Conservation (phyloP, 306 rosid genomes). For the Arachis stenosperma region DNA sequence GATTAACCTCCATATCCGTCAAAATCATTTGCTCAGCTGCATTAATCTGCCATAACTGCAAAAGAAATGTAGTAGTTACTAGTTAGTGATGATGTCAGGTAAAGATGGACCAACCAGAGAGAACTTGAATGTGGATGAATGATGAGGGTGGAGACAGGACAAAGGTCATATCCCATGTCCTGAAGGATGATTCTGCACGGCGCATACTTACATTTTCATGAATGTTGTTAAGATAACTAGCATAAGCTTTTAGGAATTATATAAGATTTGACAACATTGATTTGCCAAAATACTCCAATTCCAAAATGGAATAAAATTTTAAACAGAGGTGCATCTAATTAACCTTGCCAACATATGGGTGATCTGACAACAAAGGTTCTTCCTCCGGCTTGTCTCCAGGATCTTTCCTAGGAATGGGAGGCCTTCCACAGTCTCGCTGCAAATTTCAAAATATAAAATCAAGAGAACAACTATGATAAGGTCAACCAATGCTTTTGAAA, state of each 20-base stretch:
- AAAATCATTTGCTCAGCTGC: slow-evolving; percentile 88
- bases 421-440: slow-evolving; percentile 92
- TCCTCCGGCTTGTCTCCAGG: slow-evolving; percentile 87
- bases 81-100: slow-evolving; percentile 29
- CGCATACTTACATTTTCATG: slow-evolving; percentile 5
- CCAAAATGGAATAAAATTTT: slow-evolving; percentile 5
- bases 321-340: slow-evolving; percentile 20
- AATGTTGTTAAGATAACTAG: neutral
- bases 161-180: slow-evolving; percentile 8
- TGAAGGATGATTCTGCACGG: neutral
- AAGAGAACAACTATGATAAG: slow-evolving; percentile 23
- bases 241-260: no score
- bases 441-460: slow-evolving; percentile 36
- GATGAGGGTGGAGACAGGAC: neutral
- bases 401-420: slow-evolving; percentile 89
- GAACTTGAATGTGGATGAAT: slow-evolving; percentile 15
- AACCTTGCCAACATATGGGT: slow-evolving; percentile 90
- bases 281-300: neutral
- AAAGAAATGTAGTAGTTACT: slow-evolving; percentile 28
- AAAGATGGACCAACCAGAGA: slow-evolving; percentile 8
- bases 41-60: slow-evolving; percentile 97
- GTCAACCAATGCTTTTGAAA: slow-evolving; percentile 11
- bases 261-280: neutral
- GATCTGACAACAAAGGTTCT: slow-evolving; percentile 84
- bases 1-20: slow-evolving; percentile 78